Evolutionary conservation across 495 filamentous ascomycete species (phyloP).

Genomic region (Amorphotheca resinae): DNA sequence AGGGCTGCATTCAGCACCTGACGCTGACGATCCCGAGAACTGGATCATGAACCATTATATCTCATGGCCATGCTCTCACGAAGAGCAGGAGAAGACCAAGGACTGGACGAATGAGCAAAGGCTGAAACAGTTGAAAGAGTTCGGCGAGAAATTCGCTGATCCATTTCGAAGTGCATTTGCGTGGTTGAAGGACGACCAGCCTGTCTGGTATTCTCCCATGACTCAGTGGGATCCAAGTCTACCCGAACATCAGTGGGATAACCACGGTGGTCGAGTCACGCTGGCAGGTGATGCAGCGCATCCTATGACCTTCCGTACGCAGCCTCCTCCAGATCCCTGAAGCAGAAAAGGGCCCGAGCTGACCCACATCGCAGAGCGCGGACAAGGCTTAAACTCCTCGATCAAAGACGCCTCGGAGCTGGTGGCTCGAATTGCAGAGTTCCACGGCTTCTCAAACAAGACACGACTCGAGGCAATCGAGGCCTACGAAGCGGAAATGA

Average conservation of each 20-base stretch:
- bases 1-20: constrained; percentile 26
- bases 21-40: constrained; percentile 28
- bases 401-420: constrained; percentile 30
- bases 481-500: constrained; percentile 27
- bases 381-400: constrained; percentile 36
- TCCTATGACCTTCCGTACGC: constrained; percentile 38
- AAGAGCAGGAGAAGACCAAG: constrained; percentile 20
- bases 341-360: no score
- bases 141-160: constrained; percentile 24
- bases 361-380: constrained; percentile 19
- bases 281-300: constrained; percentile 44
- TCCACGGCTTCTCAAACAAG: constrained; percentile 6
- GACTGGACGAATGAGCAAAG: constrained; percentile 19
- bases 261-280: constrained; percentile 30
- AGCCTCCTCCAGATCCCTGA: no score
- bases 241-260: constrained; percentile 26
- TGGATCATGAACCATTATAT: constrained; percentile 30
- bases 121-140: constrained; percentile 28
- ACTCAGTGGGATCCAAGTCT: constrained; percentile 29
- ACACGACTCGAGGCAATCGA: constrained; percentile 14
- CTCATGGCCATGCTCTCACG: constrained; percentile 20
- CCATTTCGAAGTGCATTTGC: constrained; percentile 28
- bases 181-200: constrained; percentile 25
- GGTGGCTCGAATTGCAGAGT: constrained; percentile 15
- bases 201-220: constrained; percentile 18